These are phyloP conservation scores for Penicillium italicum DNA, from an alignment of 2,329 filamentous ascomycete genomes.

Conservation along the genomic window DNA sequence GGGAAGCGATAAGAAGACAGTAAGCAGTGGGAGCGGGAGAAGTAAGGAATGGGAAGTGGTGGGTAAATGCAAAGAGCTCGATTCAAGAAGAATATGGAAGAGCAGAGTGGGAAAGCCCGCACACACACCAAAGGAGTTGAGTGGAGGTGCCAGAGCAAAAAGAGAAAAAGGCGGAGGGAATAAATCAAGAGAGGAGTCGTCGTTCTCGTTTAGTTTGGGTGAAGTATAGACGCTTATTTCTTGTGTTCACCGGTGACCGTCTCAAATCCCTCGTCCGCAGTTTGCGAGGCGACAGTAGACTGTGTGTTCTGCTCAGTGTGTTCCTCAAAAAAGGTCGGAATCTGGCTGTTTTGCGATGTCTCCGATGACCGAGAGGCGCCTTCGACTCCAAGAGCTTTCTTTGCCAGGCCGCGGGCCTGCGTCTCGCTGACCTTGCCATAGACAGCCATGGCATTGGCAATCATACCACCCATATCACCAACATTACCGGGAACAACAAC, in stretches of 20 bases:
- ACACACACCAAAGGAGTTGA: neutral
- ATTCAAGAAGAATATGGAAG: neutral
- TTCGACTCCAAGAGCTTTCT: constrained; percentile 34
- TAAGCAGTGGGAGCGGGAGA: neutral
- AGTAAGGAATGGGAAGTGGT: neutral
- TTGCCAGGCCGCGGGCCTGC: constrained; percentile 63
- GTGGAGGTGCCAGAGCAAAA: neutral
- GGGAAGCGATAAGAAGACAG: neutral
- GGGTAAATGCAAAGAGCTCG: neutral
- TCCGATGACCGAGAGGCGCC: constrained; percentile 11
- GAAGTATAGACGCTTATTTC: constrained; percentile 18
- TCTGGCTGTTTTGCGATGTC: constrained; percentile 22
- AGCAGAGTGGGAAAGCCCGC: constrained; percentile 3
- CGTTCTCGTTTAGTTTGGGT: constrained; percentile 8
- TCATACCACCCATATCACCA: constrained; percentile 94
- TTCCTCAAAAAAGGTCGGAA: constrained; percentile 8
- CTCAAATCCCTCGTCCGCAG: constrained; percentile 50
- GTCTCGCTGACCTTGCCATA: constrained; percentile 88
- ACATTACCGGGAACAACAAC: constrained; percentile 96
- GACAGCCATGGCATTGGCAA: constrained; percentile 89
- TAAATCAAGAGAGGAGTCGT: constrained; percentile 9
- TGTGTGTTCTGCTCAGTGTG: constrained; percentile 12
- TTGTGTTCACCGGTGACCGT: constrained; percentile 33
- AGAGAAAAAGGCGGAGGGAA: neutral
- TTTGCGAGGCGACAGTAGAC: constrained; percentile 45